Percentiles rank a stretch among this genome's conserved stretches.
These are phyloP conservation scores for Euphorbia pulcherrima DNA, from an alignment of 345 rosid species.

Conservation along the genomic window DNA sequence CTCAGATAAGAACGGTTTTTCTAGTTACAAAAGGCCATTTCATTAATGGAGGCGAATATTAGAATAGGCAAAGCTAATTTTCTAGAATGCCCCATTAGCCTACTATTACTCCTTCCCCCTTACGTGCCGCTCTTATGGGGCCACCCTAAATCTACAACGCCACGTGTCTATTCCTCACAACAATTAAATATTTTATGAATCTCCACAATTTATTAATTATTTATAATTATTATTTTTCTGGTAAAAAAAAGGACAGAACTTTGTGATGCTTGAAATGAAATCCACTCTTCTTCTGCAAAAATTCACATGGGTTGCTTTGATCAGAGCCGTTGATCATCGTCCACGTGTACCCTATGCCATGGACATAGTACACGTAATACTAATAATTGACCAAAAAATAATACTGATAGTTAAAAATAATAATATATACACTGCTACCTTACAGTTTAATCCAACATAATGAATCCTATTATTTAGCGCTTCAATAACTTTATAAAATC, in stretches of 20 bases:
- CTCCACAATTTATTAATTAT: too few species aligned
- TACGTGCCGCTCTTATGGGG: not conserved
- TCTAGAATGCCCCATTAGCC: slow-evolving; percentile 2
- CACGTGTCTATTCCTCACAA: slow-evolving; percentile 3
- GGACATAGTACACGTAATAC: slow-evolving; percentile 5
- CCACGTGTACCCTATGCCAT: slow-evolving; percentile 9
- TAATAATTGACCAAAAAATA: not conserved
- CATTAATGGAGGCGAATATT: slow-evolving; percentile 1
- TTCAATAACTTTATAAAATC: not conserved
- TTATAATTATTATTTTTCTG: not conserved
- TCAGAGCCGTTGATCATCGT: not conserved
- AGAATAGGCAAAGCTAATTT: not conserved
- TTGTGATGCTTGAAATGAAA: slow-evolving; percentile 20
- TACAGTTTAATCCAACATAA: not conserved
- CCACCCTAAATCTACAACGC: not conserved
- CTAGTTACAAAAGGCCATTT: not conserved
- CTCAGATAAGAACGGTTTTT: not conserved
- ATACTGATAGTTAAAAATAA: too few species aligned
- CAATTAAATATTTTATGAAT: not conserved
- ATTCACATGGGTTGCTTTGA: slow-evolving; percentile 15
- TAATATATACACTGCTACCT: not conserved
- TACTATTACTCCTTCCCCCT: too few species aligned
- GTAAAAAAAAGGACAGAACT: slow-evolving; percentile 7
- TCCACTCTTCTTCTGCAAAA: slow-evolving; percentile 2
- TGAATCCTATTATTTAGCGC: not conserved